A percentile compares a stretch with the other conserved stretches of the same genome.
These are phyloP conservation scores for Chrysopogon serrulatus DNA, from an alignment of 176 grass and related monocot genomes.

Conservation along the genomic window DNA sequence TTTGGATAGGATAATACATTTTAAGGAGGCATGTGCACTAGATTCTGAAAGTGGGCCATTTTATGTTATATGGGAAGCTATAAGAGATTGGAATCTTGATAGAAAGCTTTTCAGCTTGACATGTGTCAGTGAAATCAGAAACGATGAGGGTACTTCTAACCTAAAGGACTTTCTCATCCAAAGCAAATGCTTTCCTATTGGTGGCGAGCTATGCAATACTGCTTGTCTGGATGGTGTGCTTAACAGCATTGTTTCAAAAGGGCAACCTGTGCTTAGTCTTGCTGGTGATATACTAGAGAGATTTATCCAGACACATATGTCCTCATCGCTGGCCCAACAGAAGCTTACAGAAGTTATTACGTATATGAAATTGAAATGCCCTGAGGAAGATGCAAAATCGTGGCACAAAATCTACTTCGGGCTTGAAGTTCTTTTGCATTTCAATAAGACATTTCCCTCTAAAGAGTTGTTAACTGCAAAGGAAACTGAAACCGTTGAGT, in stretches of 20 bases:
- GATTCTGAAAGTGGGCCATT: slow-evolving; percentile 27
- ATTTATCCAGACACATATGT: slow-evolving; percentile 7
- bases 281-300: slow-evolving; percentile 6
- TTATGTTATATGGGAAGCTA: slow-evolving; percentile 35
- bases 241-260: slow-evolving; percentile 13
- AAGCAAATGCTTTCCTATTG: slow-evolving; percentile 32
- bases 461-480: slow-evolving; percentile 24
- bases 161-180: slow-evolving; percentile 28
- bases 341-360: slow-evolving; percentile 18
- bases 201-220: slow-evolving; percentile 31
- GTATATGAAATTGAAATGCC: slow-evolving; percentile 19
- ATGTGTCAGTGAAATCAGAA: slow-evolving; percentile 32
- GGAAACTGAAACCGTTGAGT: slow-evolving; percentile 12
- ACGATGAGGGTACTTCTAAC: background rate
- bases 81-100: slow-evolving; percentile 50
- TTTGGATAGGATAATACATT: slow-evolving; percentile 34
- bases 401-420: slow-evolving; percentile 49
- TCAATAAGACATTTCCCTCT: slow-evolving; percentile 17
- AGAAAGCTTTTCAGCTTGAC: slow-evolving; percentile 34
- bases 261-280: slow-evolving; percentile 20
- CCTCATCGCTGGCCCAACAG: background rate
- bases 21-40: slow-evolving; percentile 18
- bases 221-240: slow-evolving; percentile 34
- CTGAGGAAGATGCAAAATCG: slow-evolving; percentile 24
- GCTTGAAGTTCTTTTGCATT: slow-evolving; percentile 35